A percentile compares a stretch with the other conserved stretches of the same genome.
Conservation (phyloP, 768 basidiomycete species). For the Dioszegia crocea region DNA sequence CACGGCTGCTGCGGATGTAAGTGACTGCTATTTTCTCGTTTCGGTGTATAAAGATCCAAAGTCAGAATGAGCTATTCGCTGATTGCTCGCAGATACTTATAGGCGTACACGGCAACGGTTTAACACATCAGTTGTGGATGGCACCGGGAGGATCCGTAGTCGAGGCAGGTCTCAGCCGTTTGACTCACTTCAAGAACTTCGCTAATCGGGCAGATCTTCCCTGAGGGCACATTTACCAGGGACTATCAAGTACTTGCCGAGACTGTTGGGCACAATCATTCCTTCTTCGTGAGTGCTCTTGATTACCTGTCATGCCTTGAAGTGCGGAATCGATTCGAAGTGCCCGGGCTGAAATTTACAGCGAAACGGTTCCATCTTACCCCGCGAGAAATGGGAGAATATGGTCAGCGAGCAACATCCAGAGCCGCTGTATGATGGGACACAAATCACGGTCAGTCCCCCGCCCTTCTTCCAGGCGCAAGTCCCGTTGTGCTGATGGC, state of each 20-base stretch:
- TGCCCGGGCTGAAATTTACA: neutral
- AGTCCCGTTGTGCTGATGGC: neutral
- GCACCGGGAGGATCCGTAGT: slow-evolving; percentile 29
- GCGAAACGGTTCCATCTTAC: neutral
- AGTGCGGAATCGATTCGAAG: no score
- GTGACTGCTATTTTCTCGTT: neutral
- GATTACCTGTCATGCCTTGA: no score
- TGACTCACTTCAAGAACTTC: no score
- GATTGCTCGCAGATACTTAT: slow-evolving; percentile 23
- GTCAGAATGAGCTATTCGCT: neutral
- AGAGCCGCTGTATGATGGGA: neutral
- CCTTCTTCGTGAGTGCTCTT: slow-evolving; percentile 9
- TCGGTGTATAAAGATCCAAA: neutral
- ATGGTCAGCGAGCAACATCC: neutral
- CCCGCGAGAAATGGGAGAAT: neutral
- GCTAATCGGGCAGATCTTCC: slow-evolving; percentile 9
- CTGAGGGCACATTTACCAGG: slow-evolving; percentile 8
- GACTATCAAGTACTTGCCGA: slow-evolving; percentile 14
- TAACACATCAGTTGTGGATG: slow-evolving; percentile 41
- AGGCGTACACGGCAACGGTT: slow-evolving; percentile 42
- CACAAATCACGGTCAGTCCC: neutral
- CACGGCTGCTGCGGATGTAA: slow-evolving; percentile 11
- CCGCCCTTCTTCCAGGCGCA: neutral
- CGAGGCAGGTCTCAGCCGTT: slow-evolving; percentile 23
- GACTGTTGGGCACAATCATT: slow-evolving; percentile 8